A percentile compares a stretch with the other conserved stretches of the same genome.
These are phyloP conservation scores for Lyophyllum shimeji DNA, from an alignment of 768 basidiomycete species.

Conservation along the genomic window DNA sequence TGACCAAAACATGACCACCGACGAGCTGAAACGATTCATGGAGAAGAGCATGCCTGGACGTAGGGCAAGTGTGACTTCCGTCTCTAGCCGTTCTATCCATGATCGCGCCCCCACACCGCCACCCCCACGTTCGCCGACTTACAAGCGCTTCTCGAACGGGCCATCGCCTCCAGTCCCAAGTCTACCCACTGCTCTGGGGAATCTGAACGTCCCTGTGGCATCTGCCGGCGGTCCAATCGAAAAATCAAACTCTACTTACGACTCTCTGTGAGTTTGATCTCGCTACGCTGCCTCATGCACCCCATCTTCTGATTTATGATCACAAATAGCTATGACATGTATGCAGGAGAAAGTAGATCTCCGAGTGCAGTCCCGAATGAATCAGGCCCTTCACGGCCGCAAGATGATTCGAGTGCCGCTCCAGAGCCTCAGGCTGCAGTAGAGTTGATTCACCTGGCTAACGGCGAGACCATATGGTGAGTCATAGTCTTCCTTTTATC, in stretches of 20 bases:
- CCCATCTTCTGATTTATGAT: slow-evolving; percentile 19
- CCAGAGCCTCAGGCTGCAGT: slow-evolving; percentile 61
- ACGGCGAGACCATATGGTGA: slow-evolving; percentile 85
- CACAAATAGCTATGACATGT: slow-evolving; percentile 73
- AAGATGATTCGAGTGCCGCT: slow-evolving; percentile 26
- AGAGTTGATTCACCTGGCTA: slow-evolving; percentile 82
- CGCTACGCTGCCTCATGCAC: slow-evolving; percentile 7
- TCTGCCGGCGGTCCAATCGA: slow-evolving; percentile 46
- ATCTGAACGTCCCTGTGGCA: slow-evolving; percentile 37
- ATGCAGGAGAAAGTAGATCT: slow-evolving; percentile 57
- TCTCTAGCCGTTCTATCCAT: slow-evolving; percentile 72
- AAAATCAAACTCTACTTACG: slow-evolving; percentile 71
- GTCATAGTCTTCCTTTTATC: slow-evolving; percentile 23
- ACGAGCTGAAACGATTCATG: slow-evolving; percentile 54
- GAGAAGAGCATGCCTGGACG: slow-evolving; percentile 60
- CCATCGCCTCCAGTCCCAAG: slow-evolving; percentile 70
- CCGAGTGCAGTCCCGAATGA: slow-evolving; percentile 32
- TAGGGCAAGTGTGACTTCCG: slow-evolving; percentile 57
- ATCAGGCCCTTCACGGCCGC: slow-evolving; percentile 30
- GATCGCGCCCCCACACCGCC: slow-evolving; percentile 88
- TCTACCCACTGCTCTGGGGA: slow-evolving; percentile 50
- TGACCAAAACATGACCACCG: slow-evolving; percentile 55
- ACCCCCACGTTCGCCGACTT: slow-evolving; percentile 56
- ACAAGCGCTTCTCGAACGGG: slow-evolving; percentile 66
- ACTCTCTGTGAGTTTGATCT: slow-evolving; percentile 64